phyloP scores from a whole-genome alignment of 768 basidiomycete species.

The Xerocomellus amylosporus region DNA sequence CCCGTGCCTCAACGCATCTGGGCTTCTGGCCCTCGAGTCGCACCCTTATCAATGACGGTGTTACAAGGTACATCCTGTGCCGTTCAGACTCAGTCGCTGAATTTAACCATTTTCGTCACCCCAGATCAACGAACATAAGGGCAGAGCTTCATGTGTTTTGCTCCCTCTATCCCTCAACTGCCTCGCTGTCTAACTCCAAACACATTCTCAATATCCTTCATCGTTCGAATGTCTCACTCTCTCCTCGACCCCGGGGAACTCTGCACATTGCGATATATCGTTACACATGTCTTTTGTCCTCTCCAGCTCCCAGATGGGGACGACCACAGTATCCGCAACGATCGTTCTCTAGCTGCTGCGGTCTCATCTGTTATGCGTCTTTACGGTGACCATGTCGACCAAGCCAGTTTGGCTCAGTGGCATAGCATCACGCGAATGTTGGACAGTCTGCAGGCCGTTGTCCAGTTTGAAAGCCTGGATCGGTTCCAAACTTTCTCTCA shows the following conservation, averaged over 20 bases:
- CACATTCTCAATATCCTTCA: neutral
- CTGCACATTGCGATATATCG: conserved; percentile 26
- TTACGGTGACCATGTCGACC: conserved; percentile 14
- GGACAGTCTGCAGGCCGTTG: conserved; percentile 13
- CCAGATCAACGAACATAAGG: neutral
- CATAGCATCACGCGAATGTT: conserved; percentile 30
- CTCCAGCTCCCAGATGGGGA: conserved; percentile 38
- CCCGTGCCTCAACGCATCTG: too few relatives aligned
- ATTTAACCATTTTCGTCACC: neutral
- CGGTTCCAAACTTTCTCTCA: conserved; percentile 14
- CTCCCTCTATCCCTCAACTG: neutral
- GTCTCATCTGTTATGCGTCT: conserved; percentile 17
- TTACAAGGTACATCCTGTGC: conserved; percentile 13
- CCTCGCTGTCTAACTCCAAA: too few relatives aligned
- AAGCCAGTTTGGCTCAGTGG: conserved; percentile 27
- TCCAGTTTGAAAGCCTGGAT: neutral
- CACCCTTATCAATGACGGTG: too few relatives aligned
- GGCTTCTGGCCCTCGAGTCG: too few relatives aligned
- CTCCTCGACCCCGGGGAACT: neutral
- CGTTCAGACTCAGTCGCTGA: neutral
- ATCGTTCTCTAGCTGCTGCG: conserved; percentile 27
- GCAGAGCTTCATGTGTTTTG: neutral
- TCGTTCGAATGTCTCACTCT: neutral
- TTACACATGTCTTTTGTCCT: conserved; percentile 45
- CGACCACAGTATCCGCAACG: conserved; percentile 28